These are phyloP conservation scores for Daldinia vernicosa DNA, from an alignment of 495 filamentous ascomycete species.

Conservation along the genomic window DNA sequence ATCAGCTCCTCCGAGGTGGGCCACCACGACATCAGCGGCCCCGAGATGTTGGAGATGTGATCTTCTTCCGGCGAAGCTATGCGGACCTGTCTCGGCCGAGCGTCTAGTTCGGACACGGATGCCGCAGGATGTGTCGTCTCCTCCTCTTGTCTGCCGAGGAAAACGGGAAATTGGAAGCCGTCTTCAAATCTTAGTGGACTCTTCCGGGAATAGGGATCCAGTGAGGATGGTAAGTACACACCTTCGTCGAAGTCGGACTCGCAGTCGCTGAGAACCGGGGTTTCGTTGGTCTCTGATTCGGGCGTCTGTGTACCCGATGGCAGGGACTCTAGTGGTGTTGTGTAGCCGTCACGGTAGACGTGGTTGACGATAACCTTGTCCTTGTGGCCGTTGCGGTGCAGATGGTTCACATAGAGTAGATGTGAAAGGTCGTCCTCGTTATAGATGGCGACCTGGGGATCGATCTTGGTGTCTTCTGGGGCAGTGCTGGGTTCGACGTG, in stretches of 20 bases:
- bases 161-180: conserved; percentile 43
- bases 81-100: conserved; percentile 17
- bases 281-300: conserved; percentile 34
- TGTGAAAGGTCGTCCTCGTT: conserved; percentile 56
- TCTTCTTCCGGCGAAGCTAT: conserved; percentile 20
- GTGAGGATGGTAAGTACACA: conserved; percentile 23
- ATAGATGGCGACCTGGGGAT: conserved; percentile 52
- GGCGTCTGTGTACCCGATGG: conserved; percentile 34
- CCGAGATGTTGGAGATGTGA: conserved; percentile 32
- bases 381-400: conserved; percentile 35
- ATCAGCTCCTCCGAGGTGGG: conserved; percentile 38
- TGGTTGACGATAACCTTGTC: conserved; percentile 42
- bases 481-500: conserved; percentile 12
- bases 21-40: conserved; percentile 44
- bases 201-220: conserved; percentile 15
- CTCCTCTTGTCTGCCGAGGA: conserved; percentile 45
- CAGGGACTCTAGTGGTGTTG: conserved; percentile 20
- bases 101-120: background rate
- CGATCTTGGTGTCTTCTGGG: conserved; percentile 7
- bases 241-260: conserved; percentile 44
- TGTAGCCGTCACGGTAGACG: conserved; percentile 37
- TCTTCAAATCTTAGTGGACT: conserved; percentile 38
- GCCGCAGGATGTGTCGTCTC: conserved; percentile 8
- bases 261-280: conserved; percentile 46
- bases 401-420: conserved; percentile 41